Percentiles rank a stretch among this genome's conserved stretches.
Evolutionary conservation across 768 basidiomycete genomes (phyloP).

Genomic region (Trichaptum fuscoviolaceum): DNA sequence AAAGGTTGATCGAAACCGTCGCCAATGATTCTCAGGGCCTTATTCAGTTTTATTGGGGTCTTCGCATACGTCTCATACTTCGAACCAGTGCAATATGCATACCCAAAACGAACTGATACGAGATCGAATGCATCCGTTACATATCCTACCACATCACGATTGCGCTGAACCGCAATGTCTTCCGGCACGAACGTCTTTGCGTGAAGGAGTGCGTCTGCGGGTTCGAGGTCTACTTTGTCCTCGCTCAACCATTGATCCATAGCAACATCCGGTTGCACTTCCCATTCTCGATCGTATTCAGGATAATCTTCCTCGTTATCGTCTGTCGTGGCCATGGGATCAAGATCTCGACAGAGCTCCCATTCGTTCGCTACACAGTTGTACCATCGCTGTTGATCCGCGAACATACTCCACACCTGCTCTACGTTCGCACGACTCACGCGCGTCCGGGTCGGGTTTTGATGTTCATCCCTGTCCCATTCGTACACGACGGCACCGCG

Average conservation of each 20-base stretch:
- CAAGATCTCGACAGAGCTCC: background rate
- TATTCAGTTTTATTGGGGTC: background rate
- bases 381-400: background rate
- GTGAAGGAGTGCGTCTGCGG: too few species aligned
- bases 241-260: too few species aligned
- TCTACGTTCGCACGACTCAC: background rate
- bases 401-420: background rate
- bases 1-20: background rate
- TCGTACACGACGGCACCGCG: background rate
- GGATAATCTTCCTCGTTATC: too few species aligned
- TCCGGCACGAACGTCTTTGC: too few species aligned
- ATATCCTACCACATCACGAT: too few species aligned
- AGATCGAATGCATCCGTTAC: background rate
- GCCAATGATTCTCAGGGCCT: background rate
- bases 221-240: too few species aligned
- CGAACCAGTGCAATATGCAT: background rate
- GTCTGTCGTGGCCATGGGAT: background rate
- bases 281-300: too few species aligned
- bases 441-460: background rate
- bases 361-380: background rate
- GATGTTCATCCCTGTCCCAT: background rate
- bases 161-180: too few species aligned
- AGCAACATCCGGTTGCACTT: too few species aligned
- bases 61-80: background rate
- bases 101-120: background rate